Conservation (phyloP, 2,329 filamentous ascomycete genomes). For the Ascocoryne sarcoides region DNA sequence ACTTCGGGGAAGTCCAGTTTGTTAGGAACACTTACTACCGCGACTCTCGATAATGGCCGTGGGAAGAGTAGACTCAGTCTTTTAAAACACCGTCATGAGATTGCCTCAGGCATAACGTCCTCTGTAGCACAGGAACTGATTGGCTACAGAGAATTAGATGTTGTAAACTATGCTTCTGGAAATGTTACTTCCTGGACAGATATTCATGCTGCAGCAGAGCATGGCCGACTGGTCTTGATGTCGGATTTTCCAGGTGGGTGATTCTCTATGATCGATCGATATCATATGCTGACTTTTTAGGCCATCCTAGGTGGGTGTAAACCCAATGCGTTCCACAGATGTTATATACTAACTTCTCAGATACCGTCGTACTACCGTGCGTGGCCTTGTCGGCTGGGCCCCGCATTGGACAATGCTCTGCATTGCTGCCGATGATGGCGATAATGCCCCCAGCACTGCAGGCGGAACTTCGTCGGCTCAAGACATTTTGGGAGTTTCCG, state of each 20-base stretch:
- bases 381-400: constrained; percentile 89
- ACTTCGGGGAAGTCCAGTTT: constrained; percentile 89
- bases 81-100: constrained; percentile 87
- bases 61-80: constrained; percentile 84
- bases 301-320: too few species aligned
- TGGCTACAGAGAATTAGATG: constrained; percentile 57
- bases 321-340: too few species aligned
- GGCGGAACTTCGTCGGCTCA: constrained; percentile 39
- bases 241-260: constrained; percentile 93
- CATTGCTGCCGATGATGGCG: constrained; percentile 68
- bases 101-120: constrained; percentile 84
- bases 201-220: constrained; percentile 70
- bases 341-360: neutral
- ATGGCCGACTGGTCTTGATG: constrained; percentile 73
- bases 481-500: constrained; percentile 41
- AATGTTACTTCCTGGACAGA: constrained; percentile 92
- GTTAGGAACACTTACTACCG: constrained; percentile 79
- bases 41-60: constrained; percentile 81
- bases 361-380: constrained; percentile 79
- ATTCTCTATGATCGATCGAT: constrained; percentile 28
- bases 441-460: constrained; percentile 30
- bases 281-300: neutral
- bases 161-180: constrained; percentile 78
- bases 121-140: constrained; percentile 91
- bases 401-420: constrained; percentile 91